phyloP scores from a whole-genome alignment of 495 filamentous ascomycete species.

The Podospora appendiculata region DNA sequence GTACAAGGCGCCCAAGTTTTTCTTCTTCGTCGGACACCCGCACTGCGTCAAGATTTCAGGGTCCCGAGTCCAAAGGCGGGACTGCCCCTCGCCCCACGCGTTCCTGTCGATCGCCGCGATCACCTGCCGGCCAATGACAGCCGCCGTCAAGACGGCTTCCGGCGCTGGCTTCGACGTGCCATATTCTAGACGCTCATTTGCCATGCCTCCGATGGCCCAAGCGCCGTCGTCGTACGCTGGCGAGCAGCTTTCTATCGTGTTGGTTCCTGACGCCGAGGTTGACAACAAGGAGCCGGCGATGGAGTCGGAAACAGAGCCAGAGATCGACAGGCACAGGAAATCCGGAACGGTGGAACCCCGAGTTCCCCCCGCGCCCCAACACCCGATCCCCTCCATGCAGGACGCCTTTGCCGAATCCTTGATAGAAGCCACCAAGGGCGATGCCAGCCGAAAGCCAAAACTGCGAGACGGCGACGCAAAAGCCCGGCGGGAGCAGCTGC shows the following conservation, averaged over 20 bases:
- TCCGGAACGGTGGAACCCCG: conserved; percentile 5
- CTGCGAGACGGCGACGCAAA: conserved; percentile 54
- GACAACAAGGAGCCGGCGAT: neutral
- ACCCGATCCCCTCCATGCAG: conserved; percentile 76
- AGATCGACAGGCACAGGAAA: conserved; percentile 5
- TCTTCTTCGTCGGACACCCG: too few species aligned
- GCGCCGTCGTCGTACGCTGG: conserved; percentile 10
- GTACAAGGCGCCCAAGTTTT: too few species aligned
- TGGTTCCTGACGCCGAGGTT: conserved; percentile 10
- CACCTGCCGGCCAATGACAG: conserved; percentile 15
- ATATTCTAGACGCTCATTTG: neutral
- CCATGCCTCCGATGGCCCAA: conserved; percentile 13
- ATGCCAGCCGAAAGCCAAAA: conserved; percentile 37
- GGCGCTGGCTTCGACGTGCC: neutral
- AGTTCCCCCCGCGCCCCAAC: conserved; percentile 17
- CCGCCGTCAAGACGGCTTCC: neutral
- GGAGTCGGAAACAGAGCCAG: conserved; percentile 6
- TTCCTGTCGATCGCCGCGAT: conserved; percentile 22
- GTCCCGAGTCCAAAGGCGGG: conserved; percentile 1
- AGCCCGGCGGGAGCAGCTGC: conserved; percentile 56
- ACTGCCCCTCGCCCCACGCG: conserved; percentile 9
- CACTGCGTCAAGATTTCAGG: neutral
- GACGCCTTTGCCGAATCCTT: conserved; percentile 92
- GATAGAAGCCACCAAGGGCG: conserved; percentile 52
- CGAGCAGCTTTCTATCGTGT: conserved; percentile 16